Conservation (phyloP, 2,329 filamentous ascomycete species). For the Botryotinia convoluta region DNA sequence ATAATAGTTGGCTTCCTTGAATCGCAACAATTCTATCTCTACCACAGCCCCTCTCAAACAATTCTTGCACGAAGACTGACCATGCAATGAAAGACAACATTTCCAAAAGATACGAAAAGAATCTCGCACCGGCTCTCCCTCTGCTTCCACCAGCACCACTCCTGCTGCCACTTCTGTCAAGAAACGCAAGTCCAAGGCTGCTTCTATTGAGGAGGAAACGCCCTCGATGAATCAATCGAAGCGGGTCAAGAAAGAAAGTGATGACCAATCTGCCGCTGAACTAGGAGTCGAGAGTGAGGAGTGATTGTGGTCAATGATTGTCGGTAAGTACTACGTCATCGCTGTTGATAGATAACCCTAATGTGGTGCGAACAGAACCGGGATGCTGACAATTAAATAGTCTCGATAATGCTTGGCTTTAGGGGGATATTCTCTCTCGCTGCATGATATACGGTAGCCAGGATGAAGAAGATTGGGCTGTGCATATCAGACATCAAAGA, state of each 20-base stretch:
- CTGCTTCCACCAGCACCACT: background rate
- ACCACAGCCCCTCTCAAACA: too few relatives aligned
- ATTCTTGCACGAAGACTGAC: background rate
- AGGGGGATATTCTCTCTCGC: background rate
- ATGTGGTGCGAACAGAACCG: too few relatives aligned
- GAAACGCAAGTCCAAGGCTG: slow-evolving; percentile 6
- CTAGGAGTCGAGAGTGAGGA: background rate
- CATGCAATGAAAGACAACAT: slow-evolving; percentile 32
- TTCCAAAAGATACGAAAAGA: slow-evolving; percentile 37
- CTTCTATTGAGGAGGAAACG: background rate
- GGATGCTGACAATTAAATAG: background rate
- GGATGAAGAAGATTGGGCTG: background rate
- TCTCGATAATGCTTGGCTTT: background rate
- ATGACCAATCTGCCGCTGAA: background rate
- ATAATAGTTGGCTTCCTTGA: background rate
- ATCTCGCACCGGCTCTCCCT: background rate
- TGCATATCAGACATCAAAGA: background rate
- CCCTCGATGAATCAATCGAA: slow-evolving; percentile 17
- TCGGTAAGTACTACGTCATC: background rate
- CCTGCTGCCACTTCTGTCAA: slow-evolving; percentile 8
- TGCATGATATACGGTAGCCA: background rate
- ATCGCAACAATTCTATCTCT: background rate
- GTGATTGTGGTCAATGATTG: background rate
- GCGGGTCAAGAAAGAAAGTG: slow-evolving; percentile 4
- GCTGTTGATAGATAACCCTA: background rate